Base-by-base conservation (phyloP, 306 rosid species). In the Acacia melanoxylon region DNA sequence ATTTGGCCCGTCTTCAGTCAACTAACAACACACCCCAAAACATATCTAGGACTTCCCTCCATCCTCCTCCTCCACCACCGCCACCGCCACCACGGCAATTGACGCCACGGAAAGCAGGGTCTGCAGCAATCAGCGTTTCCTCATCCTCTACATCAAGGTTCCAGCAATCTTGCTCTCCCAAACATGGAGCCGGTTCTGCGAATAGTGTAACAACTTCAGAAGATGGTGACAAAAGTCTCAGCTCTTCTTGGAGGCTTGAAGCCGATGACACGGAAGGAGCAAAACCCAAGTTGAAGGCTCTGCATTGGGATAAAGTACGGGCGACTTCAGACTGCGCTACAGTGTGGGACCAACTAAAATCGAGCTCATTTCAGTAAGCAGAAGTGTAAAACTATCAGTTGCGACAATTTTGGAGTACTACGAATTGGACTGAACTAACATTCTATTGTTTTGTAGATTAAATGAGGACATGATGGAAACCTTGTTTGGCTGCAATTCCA, bases 381-480 rank as follows among this genome's bases (percentile, higher is more conserved):
- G 5, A 25, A 61, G 48, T 58, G 63, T 75, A 29, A 37, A 25
- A 24, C 70, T 45, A 25, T 41, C 27, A 3, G 52, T 29, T 41
- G 44, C 37, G 56, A 37, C 52, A 61, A 33, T 78, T 78, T 72
- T 35, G 63, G 41, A 67, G 24, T 16, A 14, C 61, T 70, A 0
- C n/a, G 65, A 11, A 11, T 41, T 13, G n/a, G 7, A 45, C 20
- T 59, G 52, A 74, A 76, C 27, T 70, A 56, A 66, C 22, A 29
- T 56, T 71, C 48, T 51, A 59, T 77, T 77, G 67, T 20, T 78
- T 63, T 78, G 59, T 78, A 95, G 99, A 83, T 89, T 95, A 70
- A 95, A 95, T 68, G 99, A 95, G 87, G 98, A 93, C 86, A 95
- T 95, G 99, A 95, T 95, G 98, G 99, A 95, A 86, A 86, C 94